These are phyloP conservation scores for Termitomyces sp. DNA, from an alignment of 768 basidiomycete genomes.

Conservation along the genomic window DNA sequence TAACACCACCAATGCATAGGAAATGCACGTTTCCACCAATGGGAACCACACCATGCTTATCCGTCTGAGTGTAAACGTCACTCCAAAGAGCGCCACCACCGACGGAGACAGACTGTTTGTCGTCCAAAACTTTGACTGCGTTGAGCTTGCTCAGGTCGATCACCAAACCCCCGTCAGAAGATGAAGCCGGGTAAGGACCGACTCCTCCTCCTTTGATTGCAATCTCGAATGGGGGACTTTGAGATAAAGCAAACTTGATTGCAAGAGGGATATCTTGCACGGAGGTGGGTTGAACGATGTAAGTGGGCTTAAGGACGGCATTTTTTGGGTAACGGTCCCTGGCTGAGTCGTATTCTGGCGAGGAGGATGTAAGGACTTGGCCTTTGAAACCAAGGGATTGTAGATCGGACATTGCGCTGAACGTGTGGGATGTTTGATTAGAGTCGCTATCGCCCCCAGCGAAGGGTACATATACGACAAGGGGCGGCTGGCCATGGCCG, in stretches of 20 bases:
- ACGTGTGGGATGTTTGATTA: not conserved
- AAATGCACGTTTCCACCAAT: slow-evolving; percentile 15
- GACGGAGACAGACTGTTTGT: slow-evolving; percentile 10
- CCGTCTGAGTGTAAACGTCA: slow-evolving; percentile 11
- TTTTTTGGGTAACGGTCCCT: not conserved
- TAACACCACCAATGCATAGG: slow-evolving; percentile 11
- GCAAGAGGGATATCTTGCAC: not conserved
- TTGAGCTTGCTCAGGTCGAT: slow-evolving; percentile 12
- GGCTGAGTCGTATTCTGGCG: not conserved
- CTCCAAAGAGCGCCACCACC: slow-evolving; percentile 15
- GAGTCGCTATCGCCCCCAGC: not conserved
- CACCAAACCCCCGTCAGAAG: slow-evolving; percentile 15
- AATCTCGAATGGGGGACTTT: slow-evolving; percentile 12
- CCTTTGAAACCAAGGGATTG: not conserved
- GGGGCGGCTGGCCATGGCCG: too few relatives aligned
- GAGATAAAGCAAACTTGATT: not conserved
- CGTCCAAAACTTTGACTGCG: slow-evolving; percentile 3
- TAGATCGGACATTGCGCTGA: not conserved
- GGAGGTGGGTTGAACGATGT: not conserved
- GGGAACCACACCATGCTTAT: slow-evolving; percentile 7
- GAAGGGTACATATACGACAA: not conserved
- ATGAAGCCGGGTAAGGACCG: slow-evolving; percentile 3
- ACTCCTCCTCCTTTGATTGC: slow-evolving; percentile 17
- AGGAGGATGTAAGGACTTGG: not conserved
- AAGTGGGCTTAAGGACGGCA: not conserved